Conservation (phyloP, 2,329 filamentous ascomycete species). For the Byssoonygena ceratinophila region DNA sequence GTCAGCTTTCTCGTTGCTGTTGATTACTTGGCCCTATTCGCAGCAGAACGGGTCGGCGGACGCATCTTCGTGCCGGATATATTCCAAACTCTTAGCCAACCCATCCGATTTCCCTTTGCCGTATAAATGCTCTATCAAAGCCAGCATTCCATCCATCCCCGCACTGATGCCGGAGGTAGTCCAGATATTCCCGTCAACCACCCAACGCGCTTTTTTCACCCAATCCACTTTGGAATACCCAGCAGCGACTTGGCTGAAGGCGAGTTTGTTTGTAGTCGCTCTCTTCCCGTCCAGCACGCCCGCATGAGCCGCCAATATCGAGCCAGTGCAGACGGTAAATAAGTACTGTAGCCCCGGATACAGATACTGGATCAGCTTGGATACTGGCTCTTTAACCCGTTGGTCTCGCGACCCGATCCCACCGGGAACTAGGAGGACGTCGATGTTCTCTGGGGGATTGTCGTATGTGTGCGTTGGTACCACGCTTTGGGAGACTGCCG, state of each 20-base stretch:
- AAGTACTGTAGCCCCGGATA: conserved; percentile 45
- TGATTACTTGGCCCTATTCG: neutral
- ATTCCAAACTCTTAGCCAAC: conserved; percentile 47
- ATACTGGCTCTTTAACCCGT: conserved; percentile 27
- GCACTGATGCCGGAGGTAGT: conserved; percentile 53
- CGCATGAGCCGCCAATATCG: conserved; percentile 47
- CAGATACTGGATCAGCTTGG: conserved; percentile 39
- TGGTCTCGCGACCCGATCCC: conserved; percentile 41
- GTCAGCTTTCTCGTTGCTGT: neutral
- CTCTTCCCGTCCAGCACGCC: conserved; percentile 50
- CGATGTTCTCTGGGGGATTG: conserved; percentile 40
- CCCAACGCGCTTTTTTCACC: conserved; percentile 53
- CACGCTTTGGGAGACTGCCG: conserved; percentile 28
- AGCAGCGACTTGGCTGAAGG: conserved; percentile 42
- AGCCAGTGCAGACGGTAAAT: conserved; percentile 58
- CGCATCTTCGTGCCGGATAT: conserved; percentile 45
- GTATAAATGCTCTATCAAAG: conserved; percentile 46
- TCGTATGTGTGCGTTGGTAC: conserved; percentile 48
- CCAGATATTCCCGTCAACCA: conserved; percentile 57
- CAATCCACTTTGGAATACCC: conserved; percentile 47
- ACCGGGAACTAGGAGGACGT: conserved; percentile 58
- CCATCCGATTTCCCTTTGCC: conserved; percentile 42
- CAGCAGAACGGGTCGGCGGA: conserved; percentile 43
- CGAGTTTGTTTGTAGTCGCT: conserved; percentile 58
- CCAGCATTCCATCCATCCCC: conserved; percentile 52